A percentile compares a stretch with the other conserved stretches of the same genome.
phyloP scores from a whole-genome alignment of 1,139 yeast species.

The Kodamaea derodonti region DNA sequence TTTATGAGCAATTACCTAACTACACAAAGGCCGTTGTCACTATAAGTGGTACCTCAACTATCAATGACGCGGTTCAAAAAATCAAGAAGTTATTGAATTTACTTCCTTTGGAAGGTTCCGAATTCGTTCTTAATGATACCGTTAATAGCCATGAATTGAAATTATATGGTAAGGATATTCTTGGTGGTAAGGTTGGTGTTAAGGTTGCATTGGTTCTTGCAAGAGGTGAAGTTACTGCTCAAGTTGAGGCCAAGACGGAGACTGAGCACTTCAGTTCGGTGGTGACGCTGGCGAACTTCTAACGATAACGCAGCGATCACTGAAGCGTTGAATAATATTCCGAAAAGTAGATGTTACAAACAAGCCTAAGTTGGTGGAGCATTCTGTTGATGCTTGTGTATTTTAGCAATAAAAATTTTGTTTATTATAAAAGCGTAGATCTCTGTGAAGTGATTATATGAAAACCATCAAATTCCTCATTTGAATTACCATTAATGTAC shows the following conservation, averaged over 20 bases:
- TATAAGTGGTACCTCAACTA: constrained; percentile 29
- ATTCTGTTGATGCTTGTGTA: too few relatives aligned
- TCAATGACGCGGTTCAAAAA: constrained; percentile 37
- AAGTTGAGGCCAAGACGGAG: constrained; percentile 69
- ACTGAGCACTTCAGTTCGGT: constrained; percentile 25
- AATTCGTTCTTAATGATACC: constrained; percentile 57
- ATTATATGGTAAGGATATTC: constrained; percentile 76
- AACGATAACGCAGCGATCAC: too few relatives aligned
- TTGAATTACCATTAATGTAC: too few relatives aligned
- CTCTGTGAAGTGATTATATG: too few relatives aligned
- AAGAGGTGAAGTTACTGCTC: constrained; percentile 71
- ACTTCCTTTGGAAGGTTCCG: constrained; percentile 80
- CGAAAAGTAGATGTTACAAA: too few relatives aligned
- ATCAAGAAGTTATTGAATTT: constrained; percentile 64
- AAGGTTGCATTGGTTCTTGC: constrained; percentile 68
- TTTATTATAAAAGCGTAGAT: too few relatives aligned
- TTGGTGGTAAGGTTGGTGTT: constrained; percentile 70
- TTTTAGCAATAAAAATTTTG: too few relatives aligned
- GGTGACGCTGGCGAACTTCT: constrained; percentile 18
- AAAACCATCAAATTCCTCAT: too few relatives aligned
- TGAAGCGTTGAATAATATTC: too few relatives aligned
- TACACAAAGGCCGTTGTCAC: constrained; percentile 35
- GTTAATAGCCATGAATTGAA: constrained; percentile 65
- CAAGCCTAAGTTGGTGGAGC: too few relatives aligned
- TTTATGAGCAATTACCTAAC: constrained; percentile 65